Conservation (phyloP, 495 filamentous ascomycete species). For the Letharia columbiana region DNA sequence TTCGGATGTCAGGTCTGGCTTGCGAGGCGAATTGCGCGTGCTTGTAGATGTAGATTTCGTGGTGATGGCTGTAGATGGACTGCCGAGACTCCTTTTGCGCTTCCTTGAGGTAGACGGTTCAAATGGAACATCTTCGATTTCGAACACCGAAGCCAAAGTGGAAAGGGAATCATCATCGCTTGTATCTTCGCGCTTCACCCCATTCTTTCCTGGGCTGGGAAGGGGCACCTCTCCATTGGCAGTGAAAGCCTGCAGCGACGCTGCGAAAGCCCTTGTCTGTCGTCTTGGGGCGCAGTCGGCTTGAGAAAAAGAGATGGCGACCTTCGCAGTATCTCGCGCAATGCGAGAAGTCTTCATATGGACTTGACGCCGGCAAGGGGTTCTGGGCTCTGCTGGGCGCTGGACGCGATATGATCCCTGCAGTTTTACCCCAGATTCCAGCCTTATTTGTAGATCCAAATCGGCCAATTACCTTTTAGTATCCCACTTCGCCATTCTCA, state of each 20-base stretch:
- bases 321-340: conserved; percentile 49
- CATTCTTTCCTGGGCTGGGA: conserved; percentile 19
- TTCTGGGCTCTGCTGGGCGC: background rate
- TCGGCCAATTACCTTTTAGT: background rate
- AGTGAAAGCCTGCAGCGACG: conserved; percentile 20
- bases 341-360: conserved; percentile 56
- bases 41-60: conserved; percentile 19
- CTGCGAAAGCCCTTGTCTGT: conserved; percentile 33
- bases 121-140: conserved; percentile 58
- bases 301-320: conserved; percentile 40
- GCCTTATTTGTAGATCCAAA: conserved; percentile 9
- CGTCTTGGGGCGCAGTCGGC: conserved; percentile 30
- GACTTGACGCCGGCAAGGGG: background rate
- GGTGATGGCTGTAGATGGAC: conserved; percentile 25
- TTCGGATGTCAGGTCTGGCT: conserved; percentile 19
- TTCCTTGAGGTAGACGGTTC: conserved; percentile 36
- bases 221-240: conserved; percentile 16
- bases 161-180: conserved; percentile 34
- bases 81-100: conserved; percentile 38
- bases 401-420: background rate
- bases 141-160: conserved; percentile 35
- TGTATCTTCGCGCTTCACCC: conserved; percentile 25
- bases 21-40: conserved; percentile 21
- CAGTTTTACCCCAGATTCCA: conserved; percentile 15
- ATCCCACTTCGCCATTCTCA: background rate